Base-by-base conservation (phyloP, 1,284 basidiomycete species). In the Heliocybe sulcata region DNA sequence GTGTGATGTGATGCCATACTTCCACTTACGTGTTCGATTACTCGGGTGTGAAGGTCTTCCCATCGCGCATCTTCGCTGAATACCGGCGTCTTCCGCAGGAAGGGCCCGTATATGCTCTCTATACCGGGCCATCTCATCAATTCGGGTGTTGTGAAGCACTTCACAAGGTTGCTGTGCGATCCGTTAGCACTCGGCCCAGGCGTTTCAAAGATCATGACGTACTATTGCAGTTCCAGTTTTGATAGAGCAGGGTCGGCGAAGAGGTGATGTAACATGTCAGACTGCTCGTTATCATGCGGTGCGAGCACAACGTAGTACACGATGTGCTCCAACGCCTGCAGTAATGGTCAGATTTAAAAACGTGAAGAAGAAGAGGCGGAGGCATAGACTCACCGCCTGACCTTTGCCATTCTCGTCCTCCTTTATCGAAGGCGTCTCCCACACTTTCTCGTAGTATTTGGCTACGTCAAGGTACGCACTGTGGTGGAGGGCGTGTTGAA, bases 51-150 rank as follows among this genome's bases (percentile, higher is more conserved):
- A 35, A 99, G 79, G 64, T 96, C 92, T 66, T 97, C 90, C 94
- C 95, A 99, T 58, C 92, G 82, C 61, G 90, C 86, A 55, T 90
- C 83, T 23, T 76, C 70, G 12, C 79, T 79, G 67, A 99, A 99
- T 2, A 98, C 89, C 3, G 85, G 80, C 0, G 92, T 94, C 64
- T 82, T 79, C 52, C 84, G 83, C 52, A 99, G 72, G 61, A 87
- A 88, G 6, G 87, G 82, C 26, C 94, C 95, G 67, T 98, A 99
- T 16, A 98, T 78, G 4, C 77, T 74, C 67, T 94, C 88, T 53
- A 99, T 95, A n/a, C 94, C 93, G 0, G 96, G 94, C 97, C 97
- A 99, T 58, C 96, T 79, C 92, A 98, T 98, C 47, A 99, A 77
- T 67, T 99, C 97, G 45, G 86, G 87, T 1, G 94, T 98, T 12